Evolutionary conservation across 768 basidiomycete genomes (phyloP), one percentile per base, ranked within the genome.

Genomic region (Tulasnella sp.): DNA sequence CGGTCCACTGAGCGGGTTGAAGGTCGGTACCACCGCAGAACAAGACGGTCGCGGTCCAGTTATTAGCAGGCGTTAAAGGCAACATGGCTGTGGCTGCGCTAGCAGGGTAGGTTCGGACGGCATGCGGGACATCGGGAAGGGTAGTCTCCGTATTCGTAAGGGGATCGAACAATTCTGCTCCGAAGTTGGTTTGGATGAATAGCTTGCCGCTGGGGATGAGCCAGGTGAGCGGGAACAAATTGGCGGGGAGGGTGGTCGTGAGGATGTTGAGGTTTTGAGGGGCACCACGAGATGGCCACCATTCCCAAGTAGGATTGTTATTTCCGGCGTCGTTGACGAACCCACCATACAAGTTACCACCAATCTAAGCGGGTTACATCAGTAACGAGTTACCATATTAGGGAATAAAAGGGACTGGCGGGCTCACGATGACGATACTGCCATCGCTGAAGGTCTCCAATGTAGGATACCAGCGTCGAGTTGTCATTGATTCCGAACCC

Each of bases 51-150:
- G 88, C 78, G 4, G 74, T 72, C 64, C 86, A 90, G 61, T 76
- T 68, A 65, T 81, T 81, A 8, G 77, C 74, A 2, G 81, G 80
- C 3, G 77, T 77, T 7, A 91, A 73, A 9, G 88, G 87, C 8
- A 91, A 79, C 43, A 91, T 74, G 88, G 88, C 11, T 88, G 77
- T 87, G 4, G 85, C 84, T 60, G 88, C 83, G 34, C 32, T 55
- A 23, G 52, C 61, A n/a, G 61, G 63, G 43, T 62, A 63, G 4
- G 62, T 63, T 19, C 61, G 62, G 29, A 63, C 62, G 17, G 62
- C 61, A 52, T 53, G 61, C 23, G 62, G 62, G 34, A 63, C 47
- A 49, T 63, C 50, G 27, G 60, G 47, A 5, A 65, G 63, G 24
- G 50, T n/a, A 42, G 45, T 26, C 59, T 65, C 64, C 21, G 41